Base-by-base conservation (phyloP, 768 basidiomycete genomes). In the Phylloporus sp. region DNA sequence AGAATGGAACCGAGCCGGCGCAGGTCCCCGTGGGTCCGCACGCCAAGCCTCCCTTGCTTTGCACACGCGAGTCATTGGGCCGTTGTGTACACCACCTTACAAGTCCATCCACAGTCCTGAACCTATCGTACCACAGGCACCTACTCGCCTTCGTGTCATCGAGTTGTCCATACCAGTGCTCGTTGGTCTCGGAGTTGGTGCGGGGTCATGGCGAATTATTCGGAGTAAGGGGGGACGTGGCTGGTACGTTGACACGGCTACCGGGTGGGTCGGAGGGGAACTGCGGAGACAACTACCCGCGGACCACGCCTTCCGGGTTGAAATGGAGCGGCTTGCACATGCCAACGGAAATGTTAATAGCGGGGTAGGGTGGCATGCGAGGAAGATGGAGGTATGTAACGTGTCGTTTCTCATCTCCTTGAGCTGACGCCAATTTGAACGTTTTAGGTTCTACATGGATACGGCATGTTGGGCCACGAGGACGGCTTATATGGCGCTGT, bases 401-500 rank as follows among this genome's bases (percentile, higher is more conserved):
- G 21, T 50, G 38, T 15, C 5, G 4, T 40, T 51, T 6, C 9
- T 34, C 39, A 17, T 15, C 49, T 27, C 17, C 44, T 22, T 21
- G 11, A 15, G 24, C 27, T 48, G 28, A 55, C 36, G 27, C 24
- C 44, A 10, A 33, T 34, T 32, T 50, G 24, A 27, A 38, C 11
- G 2, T 27, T n/a, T 23, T 47, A 89, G 86, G 74, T 97, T 20
- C 65, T 99, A 48, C 85, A 88, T 58, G 95, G 93, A 4, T 75
- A 86, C 58, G 95, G 94, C 11, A 82, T 97, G 81, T 70, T 94
- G 10, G 93, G 92, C 5, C 80, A 90, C 22, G 92, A 95, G 65
- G 90, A 94, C 53, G 95, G 95, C 4, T 66, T 99, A 44, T 96
- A 94, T 50, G 92, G 93, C 17, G 92, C 90, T 11, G 90, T 92